Conservation (phyloP, 768 basidiomycete species). For the Phylloporus scabripes region DNA sequence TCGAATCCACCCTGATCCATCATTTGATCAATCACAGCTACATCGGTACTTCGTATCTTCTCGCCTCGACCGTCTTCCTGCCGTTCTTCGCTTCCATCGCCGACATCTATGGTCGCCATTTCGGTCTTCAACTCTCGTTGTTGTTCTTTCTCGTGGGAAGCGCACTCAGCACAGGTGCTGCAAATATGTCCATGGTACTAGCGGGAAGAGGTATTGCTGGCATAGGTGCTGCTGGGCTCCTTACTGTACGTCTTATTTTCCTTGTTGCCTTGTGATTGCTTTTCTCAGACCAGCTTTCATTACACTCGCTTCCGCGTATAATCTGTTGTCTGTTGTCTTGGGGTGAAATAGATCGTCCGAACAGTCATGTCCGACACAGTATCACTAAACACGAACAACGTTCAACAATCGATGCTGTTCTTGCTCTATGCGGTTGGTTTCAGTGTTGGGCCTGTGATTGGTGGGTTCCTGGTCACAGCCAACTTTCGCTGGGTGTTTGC, state of each 20-base stretch:
- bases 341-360: slow-evolving; percentile 30
- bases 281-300: background rate
- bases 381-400: slow-evolving; percentile 39
- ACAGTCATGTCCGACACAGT: slow-evolving; percentile 41
- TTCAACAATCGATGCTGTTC: slow-evolving; percentile 39
- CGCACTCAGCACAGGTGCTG: slow-evolving; percentile 42
- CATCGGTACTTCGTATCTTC: slow-evolving; percentile 46
- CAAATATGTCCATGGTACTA: slow-evolving; percentile 42
- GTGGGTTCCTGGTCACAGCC: slow-evolving; percentile 34
- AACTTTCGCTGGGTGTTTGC: slow-evolving; percentile 52
- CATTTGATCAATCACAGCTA: slow-evolving; percentile 27
- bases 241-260: slow-evolving; percentile 23
- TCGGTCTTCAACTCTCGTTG: slow-evolving; percentile 40
- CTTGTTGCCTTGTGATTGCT: background rate
- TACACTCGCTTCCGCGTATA: background rate
- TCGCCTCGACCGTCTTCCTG: slow-evolving; percentile 49
- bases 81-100: slow-evolving; percentile 46
- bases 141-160: slow-evolving; percentile 44
- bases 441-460: slow-evolving; percentile 39
- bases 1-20: background rate
- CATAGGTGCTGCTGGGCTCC: slow-evolving; percentile 42
- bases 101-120: slow-evolving; percentile 47
- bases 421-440: slow-evolving; percentile 41
- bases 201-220: slow-evolving; percentile 46
- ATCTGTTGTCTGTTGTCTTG: background rate